Evolutionary conservation across 176 grass and related monocot species (phyloP).

Genomic region (Ensete ventricosum): DNA sequence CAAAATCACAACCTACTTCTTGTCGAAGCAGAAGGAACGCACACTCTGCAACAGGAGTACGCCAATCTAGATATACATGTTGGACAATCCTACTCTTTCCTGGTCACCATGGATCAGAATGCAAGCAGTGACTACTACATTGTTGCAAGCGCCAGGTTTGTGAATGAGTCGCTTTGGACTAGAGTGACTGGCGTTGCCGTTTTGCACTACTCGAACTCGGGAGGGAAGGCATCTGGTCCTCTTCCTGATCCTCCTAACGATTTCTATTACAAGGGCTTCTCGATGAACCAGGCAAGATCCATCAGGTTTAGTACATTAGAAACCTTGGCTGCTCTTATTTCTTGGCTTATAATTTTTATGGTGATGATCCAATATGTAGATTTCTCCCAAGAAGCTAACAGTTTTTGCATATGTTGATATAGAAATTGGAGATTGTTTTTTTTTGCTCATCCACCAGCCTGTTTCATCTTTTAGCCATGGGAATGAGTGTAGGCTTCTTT

Average conservation of each 20-base stretch:
- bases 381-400: no score
- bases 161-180: constrained; percentile 66
- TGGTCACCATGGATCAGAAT: constrained; percentile 94
- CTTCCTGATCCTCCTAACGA: constrained; percentile 89
- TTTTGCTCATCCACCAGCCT: no score
- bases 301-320: constrained; percentile 36
- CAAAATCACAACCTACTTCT: constrained; percentile 81
- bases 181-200: constrained; percentile 80
- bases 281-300: constrained; percentile 89
- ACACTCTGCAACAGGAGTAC: constrained; percentile 83
- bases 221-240: constrained; percentile 73
- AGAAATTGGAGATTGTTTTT: no score
- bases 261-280: constrained; percentile 76
- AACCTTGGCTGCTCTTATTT: no score
- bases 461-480: no score
- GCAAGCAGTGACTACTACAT: constrained; percentile 92
- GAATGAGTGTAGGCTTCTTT: no score
- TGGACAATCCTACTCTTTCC: constrained; percentile 89
- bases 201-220: constrained; percentile 86
- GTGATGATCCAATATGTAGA: no score
- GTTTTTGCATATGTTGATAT: no score
- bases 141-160: constrained; percentile 79
- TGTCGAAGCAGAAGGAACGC: constrained; percentile 79
- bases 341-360: no score
- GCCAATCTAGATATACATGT: constrained; percentile 88